Base-by-base conservation (phyloP, 2,329 filamentous ascomycete genomes). In the Aspergillus novofumigatus region DNA sequence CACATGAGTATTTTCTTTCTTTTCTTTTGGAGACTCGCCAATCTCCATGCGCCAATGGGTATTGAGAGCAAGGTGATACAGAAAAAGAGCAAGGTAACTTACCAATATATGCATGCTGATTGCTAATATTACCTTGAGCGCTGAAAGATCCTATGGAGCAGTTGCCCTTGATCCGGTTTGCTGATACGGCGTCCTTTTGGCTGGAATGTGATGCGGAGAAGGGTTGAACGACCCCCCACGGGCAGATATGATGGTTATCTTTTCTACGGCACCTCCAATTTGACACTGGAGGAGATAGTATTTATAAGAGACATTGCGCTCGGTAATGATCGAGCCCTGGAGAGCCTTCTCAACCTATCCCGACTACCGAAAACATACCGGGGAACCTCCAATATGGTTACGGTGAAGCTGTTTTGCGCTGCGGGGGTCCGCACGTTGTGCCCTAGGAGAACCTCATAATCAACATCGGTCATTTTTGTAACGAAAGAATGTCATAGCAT, bases 51-150 rank as follows among this genome's bases (percentile, higher is more conserved):
- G 44, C 21, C 21, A 25, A 47, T 47, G 26, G 49, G 48, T 48
- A 49, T 45, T 23, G 28, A 51, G 53, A 57, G 55, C 51, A 52
- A 58, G 55, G 53, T 52, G 42, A 54, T 50, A 44, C 53, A 51
- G 21, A 51, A 20, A 35, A 26, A 47, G 28, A 57, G 54, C 47
- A 60, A 60, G 55, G 47, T 57, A 57, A 60, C 75, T 66, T 76
- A 79, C 77, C 62, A 79, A 71, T 60, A 79, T 78, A 71, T 79
- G 77, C 77, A 79, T 79, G 58, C 41, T 61, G 52, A n/a, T 28
- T 48, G 49, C 23, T 51, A 32, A 23, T 53, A 59, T 44, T 54
- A 38, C 50, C 32, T 60, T 52, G 38, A 42, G 58, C 55, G 49
- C 28, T n/a, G 32, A 28, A 47, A 42, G 17, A 4, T 26, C 23